Percentiles rank a stretch among this genome's conserved stretches.
phyloP scores from a whole-genome alignment of 805 yeast genomes.

The Geotrichum ghanense region DNA sequence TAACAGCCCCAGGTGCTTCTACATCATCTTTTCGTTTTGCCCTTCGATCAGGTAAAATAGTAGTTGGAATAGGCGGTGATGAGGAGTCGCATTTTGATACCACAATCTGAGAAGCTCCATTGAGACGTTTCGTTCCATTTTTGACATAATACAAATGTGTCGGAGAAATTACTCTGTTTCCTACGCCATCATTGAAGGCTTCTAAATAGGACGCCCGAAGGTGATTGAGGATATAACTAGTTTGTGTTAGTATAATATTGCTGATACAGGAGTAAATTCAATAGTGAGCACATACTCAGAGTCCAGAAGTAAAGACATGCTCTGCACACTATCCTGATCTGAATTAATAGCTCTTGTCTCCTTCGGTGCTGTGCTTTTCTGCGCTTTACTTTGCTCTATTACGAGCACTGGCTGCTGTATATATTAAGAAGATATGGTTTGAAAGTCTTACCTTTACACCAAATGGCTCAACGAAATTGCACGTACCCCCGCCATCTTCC shows the following conservation, averaged over 20 bases:
- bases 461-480: too few relatives aligned
- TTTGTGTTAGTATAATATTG: too few relatives aligned
- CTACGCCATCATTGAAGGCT: constrained; percentile 19
- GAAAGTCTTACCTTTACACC: too few relatives aligned
- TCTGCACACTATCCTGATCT: background rate
- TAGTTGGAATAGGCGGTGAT: constrained; percentile 20
- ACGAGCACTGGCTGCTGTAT: too few relatives aligned
- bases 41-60: constrained; percentile 5
- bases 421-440: too few relatives aligned
- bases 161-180: constrained; percentile 18
- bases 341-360: too few relatives aligned
- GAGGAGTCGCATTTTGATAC: constrained; percentile 13
- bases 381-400: too few relatives aligned
- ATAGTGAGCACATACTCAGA: constrained; percentile 17
- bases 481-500: too few relatives aligned
- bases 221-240: constrained; percentile 20
- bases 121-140: constrained; percentile 15
- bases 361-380: too few relatives aligned
- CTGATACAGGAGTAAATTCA: too few relatives aligned
- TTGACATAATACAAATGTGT: constrained; percentile 17
- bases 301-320: constrained; percentile 22
- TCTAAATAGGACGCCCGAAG: constrained; percentile 22
- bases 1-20: background rate
- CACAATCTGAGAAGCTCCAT: constrained; percentile 17
- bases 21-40: background rate